Conservation (phyloP, 75 land plant species). For the Isoetes taiwanensis region DNA sequence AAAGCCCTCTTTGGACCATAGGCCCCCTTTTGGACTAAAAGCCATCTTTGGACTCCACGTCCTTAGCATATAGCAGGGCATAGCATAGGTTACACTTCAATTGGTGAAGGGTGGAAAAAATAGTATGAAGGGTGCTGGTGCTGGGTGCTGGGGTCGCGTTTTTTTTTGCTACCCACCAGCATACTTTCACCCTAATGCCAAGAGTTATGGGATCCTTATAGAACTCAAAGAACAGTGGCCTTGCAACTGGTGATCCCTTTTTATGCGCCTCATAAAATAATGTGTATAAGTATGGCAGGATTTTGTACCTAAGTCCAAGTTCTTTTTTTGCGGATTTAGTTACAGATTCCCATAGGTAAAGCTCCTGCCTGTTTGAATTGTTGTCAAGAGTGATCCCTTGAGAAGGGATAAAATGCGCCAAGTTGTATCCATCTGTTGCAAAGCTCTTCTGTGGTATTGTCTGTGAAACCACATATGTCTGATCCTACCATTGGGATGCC, state of each 20-base stretch:
- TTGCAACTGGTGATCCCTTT: constrained; percentile 14
- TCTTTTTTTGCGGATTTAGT: background rate
- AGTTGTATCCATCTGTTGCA: constrained; percentile 19
- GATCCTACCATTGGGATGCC: constrained; percentile 18
- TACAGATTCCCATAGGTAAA: constrained; percentile 18
- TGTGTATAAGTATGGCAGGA: constrained; percentile 17
- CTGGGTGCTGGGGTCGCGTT: too few relatives aligned
- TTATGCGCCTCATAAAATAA: constrained; percentile 11
- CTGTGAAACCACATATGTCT: constrained; percentile 17
- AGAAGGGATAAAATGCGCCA: constrained; percentile 19
- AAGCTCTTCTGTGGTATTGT: constrained; percentile 13
- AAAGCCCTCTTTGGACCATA: too few relatives aligned
- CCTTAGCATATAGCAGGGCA: too few relatives aligned
- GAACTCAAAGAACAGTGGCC: constrained; percentile 17
- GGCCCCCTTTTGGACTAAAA: too few relatives aligned
- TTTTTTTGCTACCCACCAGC: too few relatives aligned
- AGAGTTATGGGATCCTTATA: too few relatives aligned
- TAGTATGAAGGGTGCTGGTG: too few relatives aligned
- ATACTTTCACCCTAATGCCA: too few relatives aligned
- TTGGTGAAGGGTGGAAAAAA: too few relatives aligned
- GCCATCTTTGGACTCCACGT: too few relatives aligned
- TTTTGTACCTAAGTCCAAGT: constrained; percentile 12
- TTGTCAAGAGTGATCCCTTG: constrained; percentile 12
- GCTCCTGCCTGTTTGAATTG: constrained; percentile 6
- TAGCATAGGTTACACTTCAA: too few relatives aligned